Conservation (phyloP, 768 basidiomycete species). For the Boletellus ananas region DNA sequence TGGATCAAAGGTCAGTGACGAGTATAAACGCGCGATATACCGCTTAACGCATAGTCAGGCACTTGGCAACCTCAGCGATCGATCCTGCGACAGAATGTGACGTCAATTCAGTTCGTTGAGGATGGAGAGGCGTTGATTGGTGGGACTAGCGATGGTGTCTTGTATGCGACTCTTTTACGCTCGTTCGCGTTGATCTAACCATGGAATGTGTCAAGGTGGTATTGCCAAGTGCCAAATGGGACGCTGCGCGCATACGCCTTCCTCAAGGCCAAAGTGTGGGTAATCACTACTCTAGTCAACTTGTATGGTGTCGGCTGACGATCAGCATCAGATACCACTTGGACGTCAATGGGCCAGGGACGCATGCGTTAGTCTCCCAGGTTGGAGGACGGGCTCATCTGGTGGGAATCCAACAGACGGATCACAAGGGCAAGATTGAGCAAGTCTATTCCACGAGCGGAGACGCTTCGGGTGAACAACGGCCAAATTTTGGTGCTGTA, state of each 20-base stretch:
- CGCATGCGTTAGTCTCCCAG: constrained; percentile 52
- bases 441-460: constrained; percentile 47
- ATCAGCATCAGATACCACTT: constrained; percentile 44
- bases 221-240: constrained; percentile 65
- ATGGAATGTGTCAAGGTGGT: constrained; percentile 45
- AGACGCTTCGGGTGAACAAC: constrained; percentile 27
- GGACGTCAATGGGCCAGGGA: constrained; percentile 46
- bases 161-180: constrained; percentile 40
- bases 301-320: constrained; percentile 7
- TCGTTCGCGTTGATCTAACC: constrained; percentile 8
- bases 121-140: constrained; percentile 63
- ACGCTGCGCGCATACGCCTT: constrained; percentile 59
- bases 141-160: constrained; percentile 64
- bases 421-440: constrained; percentile 50
- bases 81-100: constrained; percentile 61
- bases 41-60: constrained; percentile 34
- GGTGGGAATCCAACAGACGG: constrained; percentile 46
- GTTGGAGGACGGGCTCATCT: constrained; percentile 48
- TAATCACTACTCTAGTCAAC: not conserved
- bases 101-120: constrained; percentile 58
- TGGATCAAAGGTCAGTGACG: constrained; percentile 47
- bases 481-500: constrained; percentile 43
- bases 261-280: constrained; percentile 57
- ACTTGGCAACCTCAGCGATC: constrained; percentile 63
- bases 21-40: not conserved